phyloP scores from a whole-genome alignment of 768 basidiomycete species.

The Lactarius sp. region DNA sequence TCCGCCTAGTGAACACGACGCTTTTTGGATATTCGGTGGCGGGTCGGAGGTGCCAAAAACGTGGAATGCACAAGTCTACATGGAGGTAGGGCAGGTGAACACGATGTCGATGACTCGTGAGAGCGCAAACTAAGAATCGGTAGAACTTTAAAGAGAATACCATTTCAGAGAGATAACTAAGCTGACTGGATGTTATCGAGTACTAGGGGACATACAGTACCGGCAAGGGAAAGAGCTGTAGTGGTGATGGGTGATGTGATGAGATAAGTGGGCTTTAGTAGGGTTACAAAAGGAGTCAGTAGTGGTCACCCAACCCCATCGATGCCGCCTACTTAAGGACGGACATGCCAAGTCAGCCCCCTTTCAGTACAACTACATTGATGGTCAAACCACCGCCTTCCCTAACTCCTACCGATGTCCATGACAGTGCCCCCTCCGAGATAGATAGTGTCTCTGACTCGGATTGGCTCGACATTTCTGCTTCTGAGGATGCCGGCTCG shows the following conservation, averaged over 20 bases:
- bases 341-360: constrained; percentile 16
- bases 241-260: neutral
- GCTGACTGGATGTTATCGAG: too few species aligned
- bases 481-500: constrained; percentile 70
- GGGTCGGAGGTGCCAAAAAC: constrained; percentile 43
- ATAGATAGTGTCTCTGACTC: constrained; percentile 68
- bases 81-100: constrained; percentile 28
- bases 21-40: constrained; percentile 40
- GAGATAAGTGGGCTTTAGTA: constrained; percentile 12
- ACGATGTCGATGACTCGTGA: constrained; percentile 15
- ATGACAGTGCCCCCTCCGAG: constrained; percentile 51
- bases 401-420: constrained; percentile 31
- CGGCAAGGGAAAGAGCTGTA: constrained; percentile 20
- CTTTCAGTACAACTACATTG: constrained; percentile 24
- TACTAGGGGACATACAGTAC: constrained; percentile 32
- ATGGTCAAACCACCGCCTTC: constrained; percentile 27
- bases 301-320: constrained; percentile 19
- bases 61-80: constrained; percentile 55
- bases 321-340: constrained; percentile 22
- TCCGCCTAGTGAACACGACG: too few species aligned
- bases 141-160: neutral
- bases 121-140: neutral
- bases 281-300: constrained; percentile 22
- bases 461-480: constrained; percentile 79
- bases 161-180: neutral